Evolutionary conservation across 2,329 filamentous ascomycete genomes (phyloP), one percentile per base, ranked within the genome.

Genomic region (Hypomyces perniciosus): DNA sequence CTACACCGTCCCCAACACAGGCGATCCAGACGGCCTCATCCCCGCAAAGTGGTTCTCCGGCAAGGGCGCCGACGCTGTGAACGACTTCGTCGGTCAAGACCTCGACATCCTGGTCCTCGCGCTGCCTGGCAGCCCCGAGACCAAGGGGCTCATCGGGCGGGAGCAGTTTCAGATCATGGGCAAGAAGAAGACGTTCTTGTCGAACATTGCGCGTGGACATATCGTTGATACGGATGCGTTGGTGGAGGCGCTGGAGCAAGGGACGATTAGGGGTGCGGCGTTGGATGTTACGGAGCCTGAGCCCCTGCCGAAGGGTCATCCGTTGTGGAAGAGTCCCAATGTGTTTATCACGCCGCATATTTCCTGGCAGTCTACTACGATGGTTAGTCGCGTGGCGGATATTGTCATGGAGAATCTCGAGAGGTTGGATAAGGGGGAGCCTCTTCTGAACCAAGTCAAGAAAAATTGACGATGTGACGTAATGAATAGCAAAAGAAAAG

Each of bases 241-340:
- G 34, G 70, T 86, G 8, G 70, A 70, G 3, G 80, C 83, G 0
- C 65, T 89, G 6, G 60, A 68, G 28, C 51, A 57, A 4, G 66
- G 61, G 10, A 60, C 61, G 48, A 64, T 69, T 39, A 43, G 70
- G 12, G 85, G 85, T 8, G 85, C 85, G 0, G 84, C 84, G 3
- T 64, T 89, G 29, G 85, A 88, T 63, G 86, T 89, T 1, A 82
- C 85, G 1, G 84, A 89, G 54, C 85, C 85, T 0, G 86, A 90
- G 63, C 86, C 86, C 0, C 62, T 90, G 54, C 84, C 85, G 0
- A 60, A 68, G 9, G 79, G 83, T 27, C 78, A 84, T 61, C 75
- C 79, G 53, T 66, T 90, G 28, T 88, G 85, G 82, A 76, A 74
- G 44, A 71, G 81, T 40, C 75, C 78, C 3, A 87, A 88, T 63